phyloP scores from a whole-genome alignment of 345 rosid species.

The Odontarrhena argentea region DNA sequence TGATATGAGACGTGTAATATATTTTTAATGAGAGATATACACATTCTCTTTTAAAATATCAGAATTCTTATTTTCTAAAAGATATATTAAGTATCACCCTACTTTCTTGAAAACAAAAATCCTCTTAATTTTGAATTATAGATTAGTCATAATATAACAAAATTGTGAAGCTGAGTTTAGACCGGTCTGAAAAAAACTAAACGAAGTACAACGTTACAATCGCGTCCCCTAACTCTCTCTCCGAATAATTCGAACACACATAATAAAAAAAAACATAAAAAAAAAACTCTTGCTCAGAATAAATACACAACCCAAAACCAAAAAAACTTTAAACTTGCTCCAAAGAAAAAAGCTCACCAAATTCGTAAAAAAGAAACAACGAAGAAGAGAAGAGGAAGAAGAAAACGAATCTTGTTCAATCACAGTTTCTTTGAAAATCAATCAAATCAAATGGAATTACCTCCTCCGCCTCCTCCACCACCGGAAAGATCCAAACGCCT shows the following conservation, averaged over 20 bases:
- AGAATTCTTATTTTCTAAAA: too few species aligned
- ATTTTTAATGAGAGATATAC: too few species aligned
- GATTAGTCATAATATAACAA: too few species aligned
- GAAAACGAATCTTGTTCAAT: conserved; percentile 24
- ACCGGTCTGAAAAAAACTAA: not conserved
- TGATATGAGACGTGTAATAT: too few species aligned
- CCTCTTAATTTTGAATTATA: too few species aligned
- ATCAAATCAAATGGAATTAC: conserved; percentile 31
- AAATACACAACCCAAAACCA: not conserved
- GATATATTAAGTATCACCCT: too few species aligned
- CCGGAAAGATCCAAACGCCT: conserved; percentile 57
- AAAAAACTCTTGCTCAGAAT: too few species aligned
- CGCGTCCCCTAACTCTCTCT: not conserved
- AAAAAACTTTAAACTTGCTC: conserved; percentile 41
- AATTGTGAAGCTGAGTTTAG: not conserved
- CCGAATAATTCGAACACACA: not conserved
- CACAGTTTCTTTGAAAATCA: not conserved
- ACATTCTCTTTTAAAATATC: too few species aligned
- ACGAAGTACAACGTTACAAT: not conserved
- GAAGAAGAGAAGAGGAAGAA: not conserved
- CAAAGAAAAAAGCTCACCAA: conserved; percentile 38
- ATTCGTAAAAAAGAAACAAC: not conserved
- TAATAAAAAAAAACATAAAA: not conserved
- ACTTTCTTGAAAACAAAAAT: too few species aligned
- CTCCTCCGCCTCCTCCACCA: conserved; percentile 41